Evolutionary conservation across 2,329 filamentous ascomycete species (phyloP), one percentile per base, ranked within the genome.

Genomic region (Aspergillus nomiae): DNA sequence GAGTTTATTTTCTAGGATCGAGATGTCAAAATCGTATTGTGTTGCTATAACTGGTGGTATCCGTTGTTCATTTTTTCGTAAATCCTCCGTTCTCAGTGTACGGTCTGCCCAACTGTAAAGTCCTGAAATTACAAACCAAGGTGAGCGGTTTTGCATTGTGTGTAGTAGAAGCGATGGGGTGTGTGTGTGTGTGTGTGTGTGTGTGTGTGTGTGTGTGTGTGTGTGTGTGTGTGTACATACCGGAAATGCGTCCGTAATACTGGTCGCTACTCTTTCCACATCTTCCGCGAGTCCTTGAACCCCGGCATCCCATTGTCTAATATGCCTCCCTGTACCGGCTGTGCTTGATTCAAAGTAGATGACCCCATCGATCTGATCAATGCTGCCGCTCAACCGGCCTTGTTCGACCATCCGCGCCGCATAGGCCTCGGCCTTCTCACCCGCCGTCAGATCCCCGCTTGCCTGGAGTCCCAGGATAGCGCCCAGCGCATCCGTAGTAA

Each of bases 331-430:
- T 3, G 89, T 87, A 32, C 87, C 84, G n/a, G 87, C 87, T 72
- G 88, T 88, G 74, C 89, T 73, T 79, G 83, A 78, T 41, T 95
- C 92, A 75, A 99, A 99, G 81, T 89, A 93, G 63, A 99, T 94
- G 12, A 94, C 82, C 16, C 90, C 86, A 61, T 93, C 92, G 62
- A 99, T 94, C 82, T 99, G 95, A 78, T 99, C 94, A 72, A 99
- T 98, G 62, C 90, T 89, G 9, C 94, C 95, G 3, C 90, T 87
- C 58, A 99, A 80, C 36, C 95, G 88, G 11, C 92, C 93, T 78
- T 97, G 94, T 82, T 98, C 94, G 71, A 99, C 92, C 95, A 99
- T 99, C 70, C 88, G 86, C 5, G 94, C 93, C 14, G 94, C 95
- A 59, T 95, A 97, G 63, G 91, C 89, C 82, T 99, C 95, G 4